Evolutionary conservation across 31 red algal genomes (phyloP).

Genomic region (Asparagopsis taxiformis): DNA sequence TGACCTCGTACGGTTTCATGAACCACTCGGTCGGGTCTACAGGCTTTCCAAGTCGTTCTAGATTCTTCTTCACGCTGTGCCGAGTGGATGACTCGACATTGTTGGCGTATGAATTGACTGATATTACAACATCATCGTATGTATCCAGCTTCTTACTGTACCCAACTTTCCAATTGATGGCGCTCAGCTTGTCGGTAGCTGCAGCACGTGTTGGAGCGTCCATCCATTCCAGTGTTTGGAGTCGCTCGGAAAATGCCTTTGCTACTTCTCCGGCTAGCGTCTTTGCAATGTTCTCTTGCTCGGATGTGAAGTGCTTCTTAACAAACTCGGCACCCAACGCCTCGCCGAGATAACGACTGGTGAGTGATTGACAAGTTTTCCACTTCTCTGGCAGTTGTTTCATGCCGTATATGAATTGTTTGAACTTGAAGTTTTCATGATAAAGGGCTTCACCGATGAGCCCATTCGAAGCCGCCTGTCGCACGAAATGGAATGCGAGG

Average conservation of each 20-base stretch:
- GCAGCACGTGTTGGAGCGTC: slow-evolving; percentile 44
- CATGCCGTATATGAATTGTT: slow-evolving; percentile 52
- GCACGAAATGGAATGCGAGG: slow-evolving; percentile 70
- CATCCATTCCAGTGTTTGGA: slow-evolving; percentile 72
- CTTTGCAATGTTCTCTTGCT: slow-evolving; percentile 33
- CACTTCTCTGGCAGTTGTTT: slow-evolving; percentile 68
- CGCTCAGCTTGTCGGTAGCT: slow-evolving; percentile 65
- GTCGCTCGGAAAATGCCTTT: slow-evolving; percentile 52
- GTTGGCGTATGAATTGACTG: slow-evolving; percentile 26
- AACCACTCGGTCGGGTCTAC: slow-evolving; percentile 66
- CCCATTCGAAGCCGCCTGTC: slow-evolving; percentile 24
- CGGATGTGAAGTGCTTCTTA: slow-evolving; percentile 64
- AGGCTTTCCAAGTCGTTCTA: slow-evolving; percentile 59
- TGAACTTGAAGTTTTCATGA: slow-evolving; percentile 64
- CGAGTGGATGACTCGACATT: slow-evolving; percentile 37
- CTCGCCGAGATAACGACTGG: slow-evolving; percentile 44
- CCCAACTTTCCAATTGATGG: slow-evolving; percentile 80
- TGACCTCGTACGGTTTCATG: slow-evolving; percentile 76
- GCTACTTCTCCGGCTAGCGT: slow-evolving; percentile 64
- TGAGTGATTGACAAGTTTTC: slow-evolving; percentile 65
- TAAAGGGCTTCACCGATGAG: slow-evolving; percentile 66
- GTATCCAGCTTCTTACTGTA: slow-evolving; percentile 62
- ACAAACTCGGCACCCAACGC: slow-evolving; percentile 76
- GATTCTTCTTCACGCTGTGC: slow-evolving; percentile 36
- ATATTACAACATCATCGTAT: slow-evolving; percentile 67